A percentile compares a stretch with the other conserved stretches of the same genome.
These are phyloP conservation scores for Trametes sp. DNA, from an alignment of 1,284 basidiomycete genomes.

Conservation along the genomic window DNA sequence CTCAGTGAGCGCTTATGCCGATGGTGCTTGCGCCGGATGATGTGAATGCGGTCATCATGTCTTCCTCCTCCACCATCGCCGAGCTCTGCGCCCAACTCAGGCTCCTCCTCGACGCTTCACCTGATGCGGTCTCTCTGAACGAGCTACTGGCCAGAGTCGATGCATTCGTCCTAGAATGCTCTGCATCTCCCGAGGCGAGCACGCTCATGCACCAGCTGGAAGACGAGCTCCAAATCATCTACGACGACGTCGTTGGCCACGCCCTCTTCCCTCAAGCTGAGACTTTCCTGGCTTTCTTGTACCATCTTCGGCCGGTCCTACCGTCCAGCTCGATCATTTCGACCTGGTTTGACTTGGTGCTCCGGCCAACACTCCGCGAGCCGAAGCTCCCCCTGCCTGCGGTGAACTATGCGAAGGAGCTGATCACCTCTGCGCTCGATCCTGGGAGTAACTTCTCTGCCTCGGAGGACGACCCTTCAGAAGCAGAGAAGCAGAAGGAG, in stretches of 20 bases:
- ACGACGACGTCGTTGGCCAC: conserved; percentile 69
- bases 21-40: not conserved
- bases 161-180: conserved; percentile 58
- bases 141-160: conserved; percentile 60
- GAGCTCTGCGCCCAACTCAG: conserved; percentile 61
- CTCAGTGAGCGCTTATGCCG: not conserved
- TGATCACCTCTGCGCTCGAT: conserved; percentile 66
- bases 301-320: conserved; percentile 66
- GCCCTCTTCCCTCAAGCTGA: conserved; percentile 66
- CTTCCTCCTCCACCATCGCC: conserved; percentile 31
- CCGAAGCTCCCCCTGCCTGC: conserved; percentile 66
- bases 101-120: conserved; percentile 56
- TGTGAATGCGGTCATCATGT: conserved; percentile 36
- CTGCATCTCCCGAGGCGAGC: conserved; percentile 53
- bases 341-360: conserved; percentile 79
- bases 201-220: conserved; percentile 60
- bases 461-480: conserved; percentile 22
- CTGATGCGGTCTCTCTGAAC: conserved; percentile 47
- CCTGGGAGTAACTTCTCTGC: conserved; percentile 26
- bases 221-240: conserved; percentile 69
- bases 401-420: conserved; percentile 72
- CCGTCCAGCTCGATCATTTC: conserved; percentile 71
- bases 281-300: conserved; percentile 69
- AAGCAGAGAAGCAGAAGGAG: conserved; percentile 46
- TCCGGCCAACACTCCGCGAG: conserved; percentile 78